Percentiles rank a stretch among this genome's conserved stretches.
phyloP scores from a whole-genome alignment of 148 eudicot species.

The Camellia lanceoleosa region DNA sequence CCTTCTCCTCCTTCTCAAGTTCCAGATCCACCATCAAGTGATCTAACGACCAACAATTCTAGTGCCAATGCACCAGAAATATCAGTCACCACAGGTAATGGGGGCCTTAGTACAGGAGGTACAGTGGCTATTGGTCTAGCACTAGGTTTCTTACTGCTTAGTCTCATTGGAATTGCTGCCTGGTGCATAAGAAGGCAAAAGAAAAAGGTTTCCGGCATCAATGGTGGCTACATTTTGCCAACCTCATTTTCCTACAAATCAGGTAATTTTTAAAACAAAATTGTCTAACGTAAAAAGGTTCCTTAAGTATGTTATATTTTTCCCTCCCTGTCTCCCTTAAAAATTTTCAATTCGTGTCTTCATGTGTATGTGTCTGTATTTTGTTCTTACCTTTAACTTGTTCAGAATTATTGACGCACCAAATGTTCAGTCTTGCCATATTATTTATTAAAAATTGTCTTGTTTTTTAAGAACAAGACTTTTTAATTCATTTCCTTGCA shows the following conservation, averaged over 20 bases:
- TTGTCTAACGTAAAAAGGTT: background rate
- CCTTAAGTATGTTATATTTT: background rate
- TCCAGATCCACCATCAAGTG: constrained; percentile 21
- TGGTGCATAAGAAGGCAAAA: constrained; percentile 46
- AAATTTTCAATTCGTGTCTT: background rate
- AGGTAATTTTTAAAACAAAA: constrained; percentile 35
- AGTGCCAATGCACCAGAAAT: constrained; percentile 17
- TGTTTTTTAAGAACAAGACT: background rate
- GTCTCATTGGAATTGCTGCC: constrained; percentile 39
- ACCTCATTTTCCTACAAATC: constrained; percentile 60
- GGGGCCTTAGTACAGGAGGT: constrained; percentile 47
- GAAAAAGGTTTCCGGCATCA: constrained; percentile 33
- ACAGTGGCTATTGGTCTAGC: constrained; percentile 41
- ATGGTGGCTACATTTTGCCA: constrained; percentile 43
- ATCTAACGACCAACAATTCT: constrained; percentile 10
- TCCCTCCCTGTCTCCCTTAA: background rate
- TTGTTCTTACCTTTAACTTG: background rate
- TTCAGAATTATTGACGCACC: background rate
- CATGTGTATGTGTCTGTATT: background rate
- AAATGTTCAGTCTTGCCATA: background rate
- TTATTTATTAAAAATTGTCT: too few relatives aligned
- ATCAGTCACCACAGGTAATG: constrained; percentile 23
- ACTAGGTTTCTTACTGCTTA: constrained; percentile 43
- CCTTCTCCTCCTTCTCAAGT: constrained; percentile 23
- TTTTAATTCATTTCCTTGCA: too few relatives aligned